phyloP scores from a whole-genome alignment of 2,329 filamentous ascomycete species.

The Nigrospora sphaerica region DNA sequence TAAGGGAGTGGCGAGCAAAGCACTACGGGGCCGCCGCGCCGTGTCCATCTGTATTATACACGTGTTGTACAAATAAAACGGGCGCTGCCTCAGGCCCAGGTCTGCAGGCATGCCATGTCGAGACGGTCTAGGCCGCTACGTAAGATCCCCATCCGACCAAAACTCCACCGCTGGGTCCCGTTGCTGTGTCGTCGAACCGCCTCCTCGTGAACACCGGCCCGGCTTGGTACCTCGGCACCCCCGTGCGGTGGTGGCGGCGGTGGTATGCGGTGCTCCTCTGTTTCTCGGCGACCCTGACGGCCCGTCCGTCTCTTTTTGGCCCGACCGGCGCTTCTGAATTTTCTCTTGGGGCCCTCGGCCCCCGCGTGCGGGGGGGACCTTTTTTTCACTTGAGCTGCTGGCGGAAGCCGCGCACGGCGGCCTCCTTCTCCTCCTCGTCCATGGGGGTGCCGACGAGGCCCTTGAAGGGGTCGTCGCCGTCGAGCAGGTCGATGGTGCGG shows the following conservation, averaged over 20 bases:
- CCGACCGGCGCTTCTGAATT: too few relatives aligned
- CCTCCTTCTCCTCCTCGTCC: slow-evolving; percentile 32
- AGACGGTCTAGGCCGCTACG: too few relatives aligned
- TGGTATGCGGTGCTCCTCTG: too few relatives aligned
- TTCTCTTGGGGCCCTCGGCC: neutral
- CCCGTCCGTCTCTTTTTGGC: too few relatives aligned
- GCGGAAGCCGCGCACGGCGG: slow-evolving; percentile 41
- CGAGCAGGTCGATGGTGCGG: slow-evolving; percentile 62
- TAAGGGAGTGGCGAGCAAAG: too few relatives aligned
- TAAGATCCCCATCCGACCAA: neutral
- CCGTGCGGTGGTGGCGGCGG: too few relatives aligned
- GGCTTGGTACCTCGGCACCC: too few relatives aligned
- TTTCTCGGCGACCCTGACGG: too few relatives aligned
- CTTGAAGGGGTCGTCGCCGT: slow-evolving; percentile 63
- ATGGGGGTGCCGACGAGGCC: slow-evolving; percentile 35
- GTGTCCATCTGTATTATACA: slow-evolving; percentile 17
- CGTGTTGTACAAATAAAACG: slow-evolving; percentile 19
- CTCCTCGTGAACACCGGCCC: too few relatives aligned
- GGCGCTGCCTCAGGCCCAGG: neutral
- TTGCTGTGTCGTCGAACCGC: too few relatives aligned
- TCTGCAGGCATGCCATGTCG: neutral
- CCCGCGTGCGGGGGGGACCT: neutral
- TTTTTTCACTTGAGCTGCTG: slow-evolving; percentile 32
- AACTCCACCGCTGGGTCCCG: too few relatives aligned
- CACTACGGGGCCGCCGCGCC: neutral